phyloP scores from a whole-genome alignment of 2,329 filamentous ascomycete species.

The Colletotrichum salicis region DNA sequence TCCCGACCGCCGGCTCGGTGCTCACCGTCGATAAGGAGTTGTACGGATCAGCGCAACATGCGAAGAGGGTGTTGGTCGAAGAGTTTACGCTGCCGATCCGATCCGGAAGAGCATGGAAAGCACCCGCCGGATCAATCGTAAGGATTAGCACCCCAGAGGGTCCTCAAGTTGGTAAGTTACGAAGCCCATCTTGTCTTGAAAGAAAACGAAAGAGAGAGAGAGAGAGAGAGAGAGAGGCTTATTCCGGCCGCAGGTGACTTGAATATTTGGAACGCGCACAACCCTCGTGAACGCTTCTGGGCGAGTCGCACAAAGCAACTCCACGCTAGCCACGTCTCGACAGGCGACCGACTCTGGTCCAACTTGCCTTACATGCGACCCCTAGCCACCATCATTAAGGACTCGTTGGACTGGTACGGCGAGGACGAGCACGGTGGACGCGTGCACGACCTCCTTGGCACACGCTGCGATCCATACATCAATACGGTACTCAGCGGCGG shows the following conservation, averaged over 20 bases:
- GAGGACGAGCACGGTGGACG: slow-evolving; percentile 71
- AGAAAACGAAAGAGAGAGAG: too few species aligned
- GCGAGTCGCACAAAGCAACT: slow-evolving; percentile 81
- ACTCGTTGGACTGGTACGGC: slow-evolving; percentile 73
- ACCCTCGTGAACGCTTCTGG: slow-evolving; percentile 86
- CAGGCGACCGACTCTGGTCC: slow-evolving; percentile 81
- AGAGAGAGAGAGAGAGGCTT: background rate
- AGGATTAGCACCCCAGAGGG: slow-evolving; percentile 80
- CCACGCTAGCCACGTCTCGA: slow-evolving; percentile 78
- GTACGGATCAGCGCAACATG: slow-evolving; percentile 71
- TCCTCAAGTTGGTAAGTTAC: slow-evolving; percentile 72
- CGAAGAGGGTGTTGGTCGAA: slow-evolving; percentile 53
- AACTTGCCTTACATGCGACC: slow-evolving; percentile 81
- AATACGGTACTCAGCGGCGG: slow-evolving; percentile 75
- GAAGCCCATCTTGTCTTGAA: too few species aligned
- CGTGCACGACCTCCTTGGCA: slow-evolving; percentile 84
- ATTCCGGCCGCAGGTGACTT: slow-evolving; percentile 68
- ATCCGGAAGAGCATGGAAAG: slow-evolving; percentile 78
- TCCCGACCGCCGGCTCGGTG: slow-evolving; percentile 54
- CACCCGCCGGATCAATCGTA: slow-evolving; percentile 74
- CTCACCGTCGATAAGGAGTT: slow-evolving; percentile 55
- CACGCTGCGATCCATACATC: slow-evolving; percentile 86
- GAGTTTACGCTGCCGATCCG: slow-evolving; percentile 77
- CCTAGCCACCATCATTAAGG: slow-evolving; percentile 75
- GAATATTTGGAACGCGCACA: slow-evolving; percentile 82